Evolutionary conservation across 139 green algal species (phyloP).

Genomic region (Chlorella sp.): DNA sequence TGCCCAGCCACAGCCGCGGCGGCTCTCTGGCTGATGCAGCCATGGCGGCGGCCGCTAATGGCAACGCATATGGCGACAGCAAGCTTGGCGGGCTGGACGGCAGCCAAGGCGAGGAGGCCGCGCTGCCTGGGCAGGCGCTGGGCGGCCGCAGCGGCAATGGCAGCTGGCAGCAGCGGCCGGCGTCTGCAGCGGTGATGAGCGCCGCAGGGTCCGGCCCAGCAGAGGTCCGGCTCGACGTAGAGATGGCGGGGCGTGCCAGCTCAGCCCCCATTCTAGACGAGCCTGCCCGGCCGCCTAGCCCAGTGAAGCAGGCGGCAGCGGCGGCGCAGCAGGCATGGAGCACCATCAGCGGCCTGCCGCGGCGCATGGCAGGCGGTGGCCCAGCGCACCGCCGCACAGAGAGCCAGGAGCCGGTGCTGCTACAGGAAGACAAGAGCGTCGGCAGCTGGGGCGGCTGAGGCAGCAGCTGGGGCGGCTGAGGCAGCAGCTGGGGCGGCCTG

Average conservation of each 20-base stretch:
- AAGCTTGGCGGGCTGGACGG: not conserved
- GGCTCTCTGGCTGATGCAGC: not conserved
- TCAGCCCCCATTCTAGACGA: not conserved
- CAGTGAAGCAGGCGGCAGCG: not conserved
- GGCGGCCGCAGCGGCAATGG: not conserved
- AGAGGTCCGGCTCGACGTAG: not conserved
- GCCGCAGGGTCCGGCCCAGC: not conserved
- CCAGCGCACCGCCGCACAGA: constrained; percentile 14
- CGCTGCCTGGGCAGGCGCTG: not conserved
- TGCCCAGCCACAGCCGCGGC: too few relatives aligned
- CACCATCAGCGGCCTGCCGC: too few relatives aligned
- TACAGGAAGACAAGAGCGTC: not conserved
- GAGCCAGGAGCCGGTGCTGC: constrained; percentile 21
- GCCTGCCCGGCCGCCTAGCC: not conserved
- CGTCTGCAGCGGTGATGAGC: not conserved
- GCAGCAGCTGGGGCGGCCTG: too few relatives aligned
- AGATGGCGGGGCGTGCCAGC: not conserved
- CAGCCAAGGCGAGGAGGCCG: not conserved
- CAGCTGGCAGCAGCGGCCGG: not conserved
- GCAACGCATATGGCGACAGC: not conserved
- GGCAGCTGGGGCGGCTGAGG: not conserved
- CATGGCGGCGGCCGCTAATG: not conserved
- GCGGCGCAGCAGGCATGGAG: not conserved
- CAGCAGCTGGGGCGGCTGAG: too few relatives aligned
- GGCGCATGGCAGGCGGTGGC: not conserved